Conservation (phyloP, 208 protist species). For the Leishmania martiniquensis region DNA sequence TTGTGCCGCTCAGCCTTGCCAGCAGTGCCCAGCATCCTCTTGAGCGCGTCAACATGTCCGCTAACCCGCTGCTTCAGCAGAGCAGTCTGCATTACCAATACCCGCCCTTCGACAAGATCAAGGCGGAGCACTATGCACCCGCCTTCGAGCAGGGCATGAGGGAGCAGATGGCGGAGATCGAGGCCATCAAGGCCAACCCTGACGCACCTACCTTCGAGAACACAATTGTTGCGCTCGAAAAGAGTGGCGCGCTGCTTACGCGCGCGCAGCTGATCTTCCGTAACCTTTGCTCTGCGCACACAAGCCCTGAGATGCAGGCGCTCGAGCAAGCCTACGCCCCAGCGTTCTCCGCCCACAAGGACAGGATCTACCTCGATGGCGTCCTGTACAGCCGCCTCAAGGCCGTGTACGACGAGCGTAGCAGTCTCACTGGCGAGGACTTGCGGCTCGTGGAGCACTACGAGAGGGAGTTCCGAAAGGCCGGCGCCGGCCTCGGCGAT, state of each 20-base stretch:
- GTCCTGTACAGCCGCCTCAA: constrained; percentile 49
- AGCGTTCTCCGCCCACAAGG: constrained; percentile 37
- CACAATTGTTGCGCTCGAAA: constrained; percentile 54
- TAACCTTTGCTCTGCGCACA: constrained; percentile 52
- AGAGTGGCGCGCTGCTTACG: constrained; percentile 31
- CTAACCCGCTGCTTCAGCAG: constrained; percentile 45
- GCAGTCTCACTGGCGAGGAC: constrained; percentile 41
- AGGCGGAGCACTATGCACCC: constrained; percentile 52
- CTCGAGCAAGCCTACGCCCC: constrained; percentile 48
- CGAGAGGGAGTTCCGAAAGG: constrained; percentile 39
- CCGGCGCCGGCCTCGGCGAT: constrained; percentile 40
- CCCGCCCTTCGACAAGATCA: constrained; percentile 48
- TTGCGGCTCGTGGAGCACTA: constrained; percentile 44
- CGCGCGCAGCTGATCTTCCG: constrained; percentile 33
- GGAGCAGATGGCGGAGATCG: constrained; percentile 52
- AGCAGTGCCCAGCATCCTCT: neutral
- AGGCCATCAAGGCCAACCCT: constrained; percentile 20
- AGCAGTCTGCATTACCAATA: constrained; percentile 49
- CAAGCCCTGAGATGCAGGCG: constrained; percentile 43
- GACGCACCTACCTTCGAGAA: constrained; percentile 50
- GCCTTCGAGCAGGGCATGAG: constrained; percentile 59
- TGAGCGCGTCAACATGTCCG: constrained; percentile 4
- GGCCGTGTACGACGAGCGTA: constrained; percentile 44
- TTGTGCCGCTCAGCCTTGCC: neutral
- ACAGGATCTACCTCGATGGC: constrained; percentile 53